Evolutionary conservation across 2,329 filamentous ascomycete genomes (phyloP).

Genomic region (Pseudogymnoascus sp.): DNA sequence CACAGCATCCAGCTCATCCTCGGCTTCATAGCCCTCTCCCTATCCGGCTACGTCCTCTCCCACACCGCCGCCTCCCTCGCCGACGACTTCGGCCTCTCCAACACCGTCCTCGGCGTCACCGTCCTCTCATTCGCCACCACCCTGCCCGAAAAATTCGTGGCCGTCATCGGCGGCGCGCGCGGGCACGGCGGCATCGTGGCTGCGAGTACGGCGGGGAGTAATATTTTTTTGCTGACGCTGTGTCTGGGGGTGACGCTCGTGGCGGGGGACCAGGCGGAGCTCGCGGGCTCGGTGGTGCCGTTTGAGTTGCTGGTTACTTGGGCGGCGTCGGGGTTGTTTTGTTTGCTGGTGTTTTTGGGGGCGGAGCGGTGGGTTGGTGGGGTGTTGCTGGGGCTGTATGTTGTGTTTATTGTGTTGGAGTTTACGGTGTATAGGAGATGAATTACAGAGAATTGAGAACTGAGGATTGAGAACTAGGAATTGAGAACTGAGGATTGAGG

Average conservation of each 20-base stretch:
- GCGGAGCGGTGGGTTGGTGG: conserved; percentile 28
- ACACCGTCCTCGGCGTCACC: conserved; percentile 38
- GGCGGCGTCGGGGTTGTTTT: conserved; percentile 23
- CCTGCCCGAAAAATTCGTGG: conserved; percentile 44
- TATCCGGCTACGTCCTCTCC: conserved; percentile 41
- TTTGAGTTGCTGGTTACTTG: conserved; percentile 28
- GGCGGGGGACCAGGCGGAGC: conserved; percentile 20
- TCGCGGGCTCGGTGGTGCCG: conserved; percentile 21
- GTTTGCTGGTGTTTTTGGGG: conserved; percentile 26
- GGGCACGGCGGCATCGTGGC: conserved; percentile 42
- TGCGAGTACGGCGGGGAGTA: conserved; percentile 45
- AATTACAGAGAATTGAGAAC: neutral
- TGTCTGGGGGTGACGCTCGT: conserved; percentile 37
- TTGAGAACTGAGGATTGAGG: too few relatives aligned
- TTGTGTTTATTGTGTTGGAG: conserved; percentile 22
- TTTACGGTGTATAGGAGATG: neutral
- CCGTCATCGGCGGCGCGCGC: conserved; percentile 38
- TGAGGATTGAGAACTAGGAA: too few relatives aligned
- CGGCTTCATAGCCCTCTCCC: conserved; percentile 35
- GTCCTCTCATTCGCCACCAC: conserved; percentile 44
- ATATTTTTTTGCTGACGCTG: conserved; percentile 45
- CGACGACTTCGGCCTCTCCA: conserved; percentile 34
- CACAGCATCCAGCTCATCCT: conserved; percentile 36
- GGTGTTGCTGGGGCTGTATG: conserved; percentile 24
- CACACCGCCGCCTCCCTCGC: conserved; percentile 35